Conservation (phyloP, 2,329 filamentous ascomycete species). For the Cladorrhinum sp. region DNA sequence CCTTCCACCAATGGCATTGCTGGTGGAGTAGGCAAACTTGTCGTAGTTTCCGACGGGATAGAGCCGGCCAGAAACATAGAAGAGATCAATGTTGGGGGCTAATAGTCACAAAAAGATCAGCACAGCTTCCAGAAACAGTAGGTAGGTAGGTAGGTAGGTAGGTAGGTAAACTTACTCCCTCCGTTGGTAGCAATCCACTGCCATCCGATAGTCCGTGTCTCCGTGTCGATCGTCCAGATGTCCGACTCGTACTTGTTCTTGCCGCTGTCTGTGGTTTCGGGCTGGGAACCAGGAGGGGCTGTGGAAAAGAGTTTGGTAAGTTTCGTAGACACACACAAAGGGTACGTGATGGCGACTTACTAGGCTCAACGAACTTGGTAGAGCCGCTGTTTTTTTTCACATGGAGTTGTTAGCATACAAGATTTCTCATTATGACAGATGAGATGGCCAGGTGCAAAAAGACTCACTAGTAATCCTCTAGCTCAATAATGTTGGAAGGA, state of each 20-base stretch:
- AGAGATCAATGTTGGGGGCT: too few species aligned
- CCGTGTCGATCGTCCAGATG: slow-evolving; percentile 15
- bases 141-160: too few species aligned
- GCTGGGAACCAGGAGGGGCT: not conserved
- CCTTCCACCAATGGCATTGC: not conserved
- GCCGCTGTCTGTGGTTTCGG: not conserved
- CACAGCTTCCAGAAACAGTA: too few species aligned
- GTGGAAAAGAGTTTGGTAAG: not conserved
- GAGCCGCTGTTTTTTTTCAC: not conserved
- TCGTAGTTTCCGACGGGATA: not conserved
- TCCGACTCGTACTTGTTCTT: slow-evolving; percentile 7
- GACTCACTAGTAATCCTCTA: slow-evolving; percentile 12
- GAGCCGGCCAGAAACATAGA: not conserved
- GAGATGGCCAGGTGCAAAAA: not conserved
- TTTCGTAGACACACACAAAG: too few species aligned
- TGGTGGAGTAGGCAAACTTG: not conserved
- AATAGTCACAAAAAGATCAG: too few species aligned
- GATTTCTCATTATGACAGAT: too few species aligned
- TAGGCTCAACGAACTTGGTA: not conserved
- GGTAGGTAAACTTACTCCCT: not conserved
- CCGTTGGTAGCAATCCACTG: slow-evolving; percentile 11
- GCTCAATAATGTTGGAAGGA: slow-evolving; percentile 5
- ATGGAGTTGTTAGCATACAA: not conserved
- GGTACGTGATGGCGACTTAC: not conserved
- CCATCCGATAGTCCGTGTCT: slow-evolving; percentile 10